Conservation (phyloP, 192 early-diverging fungal species). For the Coemansia sp. region DNA sequence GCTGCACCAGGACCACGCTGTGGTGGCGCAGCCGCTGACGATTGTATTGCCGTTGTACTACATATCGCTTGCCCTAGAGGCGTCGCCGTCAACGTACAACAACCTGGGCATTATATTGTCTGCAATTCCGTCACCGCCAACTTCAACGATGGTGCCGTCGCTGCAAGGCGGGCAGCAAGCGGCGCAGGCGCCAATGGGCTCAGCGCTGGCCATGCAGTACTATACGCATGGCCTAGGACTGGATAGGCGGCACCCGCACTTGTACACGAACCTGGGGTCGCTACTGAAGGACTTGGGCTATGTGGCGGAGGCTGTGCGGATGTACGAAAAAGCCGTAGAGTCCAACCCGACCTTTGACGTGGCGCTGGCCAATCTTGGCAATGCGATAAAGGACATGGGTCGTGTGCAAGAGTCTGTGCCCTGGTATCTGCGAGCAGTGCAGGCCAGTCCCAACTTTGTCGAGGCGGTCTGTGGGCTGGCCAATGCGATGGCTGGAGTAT, state of each 20-base stretch:
- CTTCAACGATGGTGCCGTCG: slow-evolving; percentile 50
- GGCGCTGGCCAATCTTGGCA: slow-evolving; percentile 88
- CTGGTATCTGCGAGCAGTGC: slow-evolving; percentile 80
- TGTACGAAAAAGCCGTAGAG: slow-evolving; percentile 88
- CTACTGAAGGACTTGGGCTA: slow-evolving; percentile 88
- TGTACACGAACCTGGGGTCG: slow-evolving; percentile 93
- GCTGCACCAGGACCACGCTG: slow-evolving; percentile 76
- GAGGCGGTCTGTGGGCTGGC: slow-evolving; percentile 91
- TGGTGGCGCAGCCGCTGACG: slow-evolving; percentile 57
- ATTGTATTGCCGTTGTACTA: slow-evolving; percentile 82
- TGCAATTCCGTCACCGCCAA: slow-evolving; percentile 60
- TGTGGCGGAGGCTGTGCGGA: slow-evolving; percentile 74
- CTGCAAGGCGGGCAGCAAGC: slow-evolving; percentile 45
- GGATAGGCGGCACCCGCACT: slow-evolving; percentile 79
- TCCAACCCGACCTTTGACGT: slow-evolving; percentile 86
- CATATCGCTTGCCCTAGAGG: slow-evolving; percentile 70
- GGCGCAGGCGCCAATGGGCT: slow-evolving; percentile 64
- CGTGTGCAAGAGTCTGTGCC: slow-evolving; percentile 83
- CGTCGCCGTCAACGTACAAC: slow-evolving; percentile 88
- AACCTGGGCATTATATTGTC: slow-evolving; percentile 82
- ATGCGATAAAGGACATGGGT: slow-evolving; percentile 90
- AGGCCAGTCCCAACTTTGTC: slow-evolving; percentile 84
- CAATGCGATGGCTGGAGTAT: slow-evolving; percentile 82
- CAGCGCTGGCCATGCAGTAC: slow-evolving; percentile 78
- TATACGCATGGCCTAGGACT: slow-evolving; percentile 82